These are phyloP conservation scores for Candida boidinii DNA, from an alignment of 805 yeast species.

Conservation along the genomic window DNA sequence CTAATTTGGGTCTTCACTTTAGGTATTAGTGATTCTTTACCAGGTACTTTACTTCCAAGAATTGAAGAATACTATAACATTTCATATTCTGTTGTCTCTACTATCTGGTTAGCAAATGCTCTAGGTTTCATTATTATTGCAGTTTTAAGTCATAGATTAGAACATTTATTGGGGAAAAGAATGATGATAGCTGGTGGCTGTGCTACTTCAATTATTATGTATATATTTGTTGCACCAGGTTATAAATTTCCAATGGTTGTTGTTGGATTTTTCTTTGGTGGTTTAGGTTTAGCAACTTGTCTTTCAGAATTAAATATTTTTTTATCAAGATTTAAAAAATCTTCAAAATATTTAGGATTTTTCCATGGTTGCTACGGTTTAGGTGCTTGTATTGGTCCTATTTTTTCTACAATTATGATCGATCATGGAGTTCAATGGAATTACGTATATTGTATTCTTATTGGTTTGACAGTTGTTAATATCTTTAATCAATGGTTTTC, in stretches of 20 bases:
- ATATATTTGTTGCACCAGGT: conserved; percentile 38
- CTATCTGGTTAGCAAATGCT: conserved; percentile 51
- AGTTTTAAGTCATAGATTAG: conserved; percentile 35
- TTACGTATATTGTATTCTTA: conserved; percentile 40
- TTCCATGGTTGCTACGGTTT: conserved; percentile 66
- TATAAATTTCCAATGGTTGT: conserved; percentile 39
- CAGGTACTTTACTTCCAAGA: conserved; percentile 51
- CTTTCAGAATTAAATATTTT: conserved; percentile 46
- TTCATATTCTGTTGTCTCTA: conserved; percentile 44
- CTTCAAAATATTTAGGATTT: conserved; percentile 50
- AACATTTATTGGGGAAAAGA: conserved; percentile 31
- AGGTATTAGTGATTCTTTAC: conserved; percentile 49
- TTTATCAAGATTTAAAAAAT: conserved; percentile 38
- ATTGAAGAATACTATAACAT: conserved; percentile 41
- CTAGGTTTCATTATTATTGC: conserved; percentile 47
- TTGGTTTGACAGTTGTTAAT: conserved; percentile 28
- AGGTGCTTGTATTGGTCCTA: conserved; percentile 66
- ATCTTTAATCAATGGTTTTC: conserved; percentile 29
- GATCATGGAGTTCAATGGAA: conserved; percentile 45
- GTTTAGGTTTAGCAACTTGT: conserved; percentile 43
- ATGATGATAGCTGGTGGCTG: conserved; percentile 32
- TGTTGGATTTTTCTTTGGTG: conserved; percentile 47
- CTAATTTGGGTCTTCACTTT: conserved; percentile 30
- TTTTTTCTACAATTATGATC: conserved; percentile 50
- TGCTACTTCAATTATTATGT: conserved; percentile 29